phyloP scores from a whole-genome alignment of 202 grass and related monocot species.

The Elaeis oleifera region DNA sequence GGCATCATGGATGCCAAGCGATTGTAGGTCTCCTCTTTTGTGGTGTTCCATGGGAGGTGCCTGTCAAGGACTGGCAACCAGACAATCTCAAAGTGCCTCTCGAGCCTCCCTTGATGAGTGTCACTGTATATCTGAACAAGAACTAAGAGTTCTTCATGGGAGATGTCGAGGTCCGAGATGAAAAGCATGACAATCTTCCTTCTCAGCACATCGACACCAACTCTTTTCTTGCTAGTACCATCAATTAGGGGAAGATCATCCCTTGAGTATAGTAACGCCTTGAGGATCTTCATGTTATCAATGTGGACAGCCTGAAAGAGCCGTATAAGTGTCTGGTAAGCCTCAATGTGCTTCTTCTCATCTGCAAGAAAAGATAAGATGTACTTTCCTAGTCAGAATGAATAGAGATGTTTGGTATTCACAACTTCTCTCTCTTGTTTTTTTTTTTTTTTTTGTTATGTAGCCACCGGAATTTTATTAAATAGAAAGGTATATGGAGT shows the following conservation, averaged over 20 bases:
- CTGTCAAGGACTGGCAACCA: slow-evolving; percentile 36
- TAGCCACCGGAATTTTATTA: too few relatives aligned
- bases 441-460: too few relatives aligned
- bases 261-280: slow-evolving; percentile 26
- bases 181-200: slow-evolving; percentile 42
- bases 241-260: slow-evolving; percentile 29
- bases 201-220: slow-evolving; percentile 25
- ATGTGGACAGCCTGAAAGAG: slow-evolving; percentile 36
- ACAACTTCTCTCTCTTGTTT: too few relatives aligned
- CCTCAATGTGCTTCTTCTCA: slow-evolving; percentile 32
- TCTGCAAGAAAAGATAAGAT: slow-evolving; percentile 8
- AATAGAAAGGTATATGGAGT: too few relatives aligned
- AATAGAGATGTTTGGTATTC: too few relatives aligned
- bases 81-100: slow-evolving; percentile 31
- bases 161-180: slow-evolving; percentile 33
- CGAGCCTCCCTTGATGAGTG: slow-evolving; percentile 22
- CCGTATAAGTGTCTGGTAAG: slow-evolving; percentile 25
- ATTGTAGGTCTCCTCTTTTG: slow-evolving; percentile 26
- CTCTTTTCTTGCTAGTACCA: slow-evolving; percentile 17
- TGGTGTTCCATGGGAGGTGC: slow-evolving; percentile 18
- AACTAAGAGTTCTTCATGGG: slow-evolving; percentile 35
- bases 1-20: slow-evolving; percentile 28
- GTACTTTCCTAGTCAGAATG: too few relatives aligned
- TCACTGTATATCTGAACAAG: slow-evolving; percentile 37
- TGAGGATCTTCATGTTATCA: slow-evolving; percentile 43